Percentiles rank a stretch among this genome's conserved stretches.
Evolutionary conservation across 2,329 filamentous ascomycete species (phyloP).

Genomic region (Rhynchosporium graminicola): DNA sequence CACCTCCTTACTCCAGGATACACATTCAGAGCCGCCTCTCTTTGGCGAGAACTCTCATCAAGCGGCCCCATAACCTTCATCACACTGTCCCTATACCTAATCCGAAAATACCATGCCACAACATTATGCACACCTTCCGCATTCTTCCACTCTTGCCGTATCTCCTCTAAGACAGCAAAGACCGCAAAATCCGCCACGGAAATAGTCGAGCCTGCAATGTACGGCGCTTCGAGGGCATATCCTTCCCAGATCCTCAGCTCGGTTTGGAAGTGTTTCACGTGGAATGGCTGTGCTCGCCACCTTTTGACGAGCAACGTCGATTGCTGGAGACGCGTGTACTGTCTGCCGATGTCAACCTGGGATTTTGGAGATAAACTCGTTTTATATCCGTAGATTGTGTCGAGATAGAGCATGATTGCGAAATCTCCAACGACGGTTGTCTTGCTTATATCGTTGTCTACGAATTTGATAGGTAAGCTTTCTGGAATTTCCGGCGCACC

Average conservation of each 20-base stretch:
- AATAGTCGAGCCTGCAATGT: conserved; percentile 47
- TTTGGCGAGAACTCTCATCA: conserved; percentile 10
- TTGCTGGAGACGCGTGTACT: conserved; percentile 35
- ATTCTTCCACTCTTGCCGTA: conserved; percentile 43
- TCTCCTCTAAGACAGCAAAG: conserved; percentile 55
- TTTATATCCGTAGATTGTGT: conserved; percentile 50
- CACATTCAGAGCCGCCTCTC: conserved; percentile 6
- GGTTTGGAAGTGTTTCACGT: conserved; percentile 26
- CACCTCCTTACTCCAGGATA: conserved; percentile 3
- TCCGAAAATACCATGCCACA: conserved; percentile 27
- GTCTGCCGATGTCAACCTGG: conserved; percentile 33
- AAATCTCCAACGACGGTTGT: conserved; percentile 52
- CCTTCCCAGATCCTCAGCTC: conserved; percentile 39
- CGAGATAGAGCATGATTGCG: conserved; percentile 61
- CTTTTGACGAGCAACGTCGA: conserved; percentile 28
- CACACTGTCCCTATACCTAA: conserved; percentile 29
- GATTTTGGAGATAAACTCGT: neutral
- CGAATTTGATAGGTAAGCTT: conserved; percentile 48
- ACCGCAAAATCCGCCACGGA: conserved; percentile 57
- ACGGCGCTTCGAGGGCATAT: conserved; percentile 37
- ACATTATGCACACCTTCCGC: conserved; percentile 39
- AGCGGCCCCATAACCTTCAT: conserved; percentile 23
- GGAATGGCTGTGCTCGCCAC: conserved; percentile 33
- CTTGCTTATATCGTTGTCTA: conserved; percentile 54
- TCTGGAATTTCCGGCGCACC: conserved; percentile 26